Percentiles rank a stretch among this genome's conserved stretches.
Evolutionary conservation across 2,329 filamentous ascomycete genomes (phyloP).

Genomic region (Raffaelea albimanens): DNA sequence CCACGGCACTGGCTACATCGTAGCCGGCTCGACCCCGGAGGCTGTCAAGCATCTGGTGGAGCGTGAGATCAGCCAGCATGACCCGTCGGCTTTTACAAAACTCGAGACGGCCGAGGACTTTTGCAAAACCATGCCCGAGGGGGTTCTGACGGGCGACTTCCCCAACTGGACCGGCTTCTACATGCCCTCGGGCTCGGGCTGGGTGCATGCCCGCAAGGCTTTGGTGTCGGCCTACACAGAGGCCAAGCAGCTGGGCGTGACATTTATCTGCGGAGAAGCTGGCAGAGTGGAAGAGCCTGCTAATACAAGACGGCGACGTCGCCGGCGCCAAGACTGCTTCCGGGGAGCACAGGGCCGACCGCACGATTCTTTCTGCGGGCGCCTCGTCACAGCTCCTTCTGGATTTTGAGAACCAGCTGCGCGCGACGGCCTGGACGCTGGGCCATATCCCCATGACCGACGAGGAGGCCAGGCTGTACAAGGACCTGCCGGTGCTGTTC

Average conservation of each 20-base stretch:
- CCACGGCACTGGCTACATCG: slow-evolving; percentile 1
- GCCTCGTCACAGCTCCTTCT: neutral
- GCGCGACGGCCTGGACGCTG: slow-evolving; percentile 1
- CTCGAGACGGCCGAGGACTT: neutral
- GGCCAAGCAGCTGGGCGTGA: neutral
- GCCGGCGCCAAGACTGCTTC: neutral
- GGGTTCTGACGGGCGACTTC: slow-evolving; percentile 1
- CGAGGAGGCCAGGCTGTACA: neutral
- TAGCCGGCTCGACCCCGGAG: neutral
- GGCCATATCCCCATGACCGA: slow-evolving; percentile 1
- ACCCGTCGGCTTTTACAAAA: neutral
- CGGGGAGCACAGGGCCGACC: neutral
- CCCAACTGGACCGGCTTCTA: neutral
- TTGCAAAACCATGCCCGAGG: neutral
- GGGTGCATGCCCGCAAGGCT: slow-evolving; percentile 2
- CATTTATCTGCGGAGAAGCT: neutral
- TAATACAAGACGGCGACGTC: neutral
- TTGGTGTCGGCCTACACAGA: neutral
- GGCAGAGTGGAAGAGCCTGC: neutral
- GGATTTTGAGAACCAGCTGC: slow-evolving; percentile 2
- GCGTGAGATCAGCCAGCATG: slow-evolving; percentile 1
- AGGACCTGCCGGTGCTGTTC: slow-evolving; percentile 2
- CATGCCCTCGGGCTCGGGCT: neutral
- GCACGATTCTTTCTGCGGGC: neutral
- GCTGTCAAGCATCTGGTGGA: neutral